Evolutionary conservation across 257 asterid species (phyloP).

Genomic region (Eustoma russellianum): DNA sequence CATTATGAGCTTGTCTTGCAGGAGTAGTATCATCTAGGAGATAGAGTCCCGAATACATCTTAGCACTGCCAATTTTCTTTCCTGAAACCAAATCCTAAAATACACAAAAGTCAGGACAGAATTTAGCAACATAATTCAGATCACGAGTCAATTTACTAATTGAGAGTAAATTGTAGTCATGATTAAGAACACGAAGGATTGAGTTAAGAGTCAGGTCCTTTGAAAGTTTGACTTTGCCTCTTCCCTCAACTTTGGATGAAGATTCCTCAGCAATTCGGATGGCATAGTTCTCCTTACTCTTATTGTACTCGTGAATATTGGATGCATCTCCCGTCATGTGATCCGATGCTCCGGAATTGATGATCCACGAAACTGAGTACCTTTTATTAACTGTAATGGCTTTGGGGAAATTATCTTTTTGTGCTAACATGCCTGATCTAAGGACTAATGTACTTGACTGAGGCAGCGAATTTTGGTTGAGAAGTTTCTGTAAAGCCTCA

Average conservation of each 20-base stretch:
- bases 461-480: no score
- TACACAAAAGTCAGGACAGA: slow-evolving; percentile 2
- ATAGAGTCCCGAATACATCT: neutral
- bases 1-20: neutral
- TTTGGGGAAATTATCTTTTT: no score
- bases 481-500: no score
- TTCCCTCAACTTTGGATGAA: neutral
- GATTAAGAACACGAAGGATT: neutral
- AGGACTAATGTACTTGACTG: no score
- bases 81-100: slow-evolving; percentile 2
- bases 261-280: neutral
- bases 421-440: no score
- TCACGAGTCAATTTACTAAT: slow-evolving; percentile 1
- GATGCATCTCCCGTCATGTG: no score
- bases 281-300: neutral
- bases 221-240: neutral
- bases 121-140: neutral
- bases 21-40: neutral
- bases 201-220: slow-evolving; percentile 1
- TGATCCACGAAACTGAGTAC: no score
- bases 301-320: neutral
- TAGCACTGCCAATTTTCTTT: slow-evolving; percentile 7
- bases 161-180: slow-evolving; percentile 2
- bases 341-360: no score
- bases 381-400: no score